phyloP scores from a whole-genome alignment of 768 basidiomycete species.

The Auriscalpium vulgare region DNA sequence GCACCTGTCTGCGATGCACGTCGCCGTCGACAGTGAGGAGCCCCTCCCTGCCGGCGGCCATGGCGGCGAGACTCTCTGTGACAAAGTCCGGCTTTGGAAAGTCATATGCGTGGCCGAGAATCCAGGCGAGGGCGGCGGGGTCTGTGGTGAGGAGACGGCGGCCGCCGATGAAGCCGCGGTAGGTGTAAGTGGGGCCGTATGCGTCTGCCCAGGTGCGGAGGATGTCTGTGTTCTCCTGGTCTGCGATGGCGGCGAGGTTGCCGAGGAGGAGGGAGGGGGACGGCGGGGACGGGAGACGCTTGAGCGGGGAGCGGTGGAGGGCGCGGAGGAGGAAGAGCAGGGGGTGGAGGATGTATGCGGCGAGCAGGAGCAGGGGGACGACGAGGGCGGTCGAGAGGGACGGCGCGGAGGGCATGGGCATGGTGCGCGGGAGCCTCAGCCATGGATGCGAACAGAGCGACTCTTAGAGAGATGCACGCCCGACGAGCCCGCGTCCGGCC shows the following conservation, averaged over 20 bases:
- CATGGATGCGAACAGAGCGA: too few relatives aligned
- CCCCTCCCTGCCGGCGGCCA: constrained; percentile 43
- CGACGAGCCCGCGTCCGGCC: too few relatives aligned
- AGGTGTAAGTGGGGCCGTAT: constrained; percentile 44
- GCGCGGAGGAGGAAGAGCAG: constrained; percentile 36
- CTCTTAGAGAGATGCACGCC: too few relatives aligned
- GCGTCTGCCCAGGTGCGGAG: constrained; percentile 35
- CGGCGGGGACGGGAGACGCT: constrained; percentile 37
- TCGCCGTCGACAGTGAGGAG: constrained; percentile 48
- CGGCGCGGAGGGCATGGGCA: constrained; percentile 3
- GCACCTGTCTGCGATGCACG: constrained; percentile 45
- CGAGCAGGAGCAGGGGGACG: constrained; percentile 3
- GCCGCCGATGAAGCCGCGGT: constrained; percentile 44
- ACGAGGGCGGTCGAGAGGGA: constrained; percentile 1
- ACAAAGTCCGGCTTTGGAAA: constrained; percentile 59
- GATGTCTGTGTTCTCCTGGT: constrained; percentile 50
- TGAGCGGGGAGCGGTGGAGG: constrained; percentile 41
- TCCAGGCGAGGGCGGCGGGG: constrained; percentile 46
- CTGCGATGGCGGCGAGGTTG: constrained; percentile 44
- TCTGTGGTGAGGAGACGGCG: constrained; percentile 53
- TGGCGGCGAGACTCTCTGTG: constrained; percentile 39
- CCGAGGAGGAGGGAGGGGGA: constrained; percentile 42
- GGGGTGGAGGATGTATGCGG: constrained; percentile 24
- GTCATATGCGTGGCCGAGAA: constrained; percentile 47
- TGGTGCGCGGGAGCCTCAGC: too few relatives aligned